Conservation (phyloP, 1,139 yeast genomes). For the Zygosaccharomyces sapae region DNA sequence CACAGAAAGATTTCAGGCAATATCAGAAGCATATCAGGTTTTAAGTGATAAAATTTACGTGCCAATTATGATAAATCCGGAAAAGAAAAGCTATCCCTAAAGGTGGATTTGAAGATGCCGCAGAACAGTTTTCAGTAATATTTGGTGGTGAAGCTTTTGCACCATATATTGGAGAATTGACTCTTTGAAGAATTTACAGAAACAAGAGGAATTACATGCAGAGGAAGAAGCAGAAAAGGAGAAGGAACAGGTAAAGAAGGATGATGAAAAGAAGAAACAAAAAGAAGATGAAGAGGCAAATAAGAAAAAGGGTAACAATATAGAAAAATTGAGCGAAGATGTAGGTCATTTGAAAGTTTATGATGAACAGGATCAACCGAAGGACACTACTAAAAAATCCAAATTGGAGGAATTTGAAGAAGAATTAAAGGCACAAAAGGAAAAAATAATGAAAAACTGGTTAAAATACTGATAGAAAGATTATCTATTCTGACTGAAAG, state of each 20-base stretch:
- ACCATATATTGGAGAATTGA: conserved; percentile 84
- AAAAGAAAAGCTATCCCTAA: conserved; percentile 73
- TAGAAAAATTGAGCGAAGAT: conserved; percentile 17
- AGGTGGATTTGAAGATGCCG: conserved; percentile 86
- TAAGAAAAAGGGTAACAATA: conserved; percentile 18
- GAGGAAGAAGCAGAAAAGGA: conserved; percentile 37
- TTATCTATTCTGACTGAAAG: conserved; percentile 81
- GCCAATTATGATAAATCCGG: conserved; percentile 80
- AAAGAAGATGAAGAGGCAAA: conserved; percentile 5
- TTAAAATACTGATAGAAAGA: conserved; percentile 60
- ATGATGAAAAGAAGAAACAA: conserved; percentile 9
- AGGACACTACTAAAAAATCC: conserved; percentile 42
- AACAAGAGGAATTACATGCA: conserved; percentile 52
- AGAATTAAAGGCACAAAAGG: conserved; percentile 66
- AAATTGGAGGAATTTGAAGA: conserved; percentile 72
- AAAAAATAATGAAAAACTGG: conserved; percentile 66
- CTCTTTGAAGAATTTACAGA: conserved; percentile 78
- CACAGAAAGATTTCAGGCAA: conserved; percentile 54
- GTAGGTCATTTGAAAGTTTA: conserved; percentile 13
- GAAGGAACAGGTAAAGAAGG: conserved; percentile 36
- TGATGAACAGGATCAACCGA: conserved; percentile 27
- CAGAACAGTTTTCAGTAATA: conserved; percentile 78
- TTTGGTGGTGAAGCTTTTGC: conserved; percentile 93
- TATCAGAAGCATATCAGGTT: conserved; percentile 74
- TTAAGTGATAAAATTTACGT: conserved; percentile 68